Conservation (phyloP, 2,329 filamentous ascomycete species). For the Fusarium udum region DNA sequence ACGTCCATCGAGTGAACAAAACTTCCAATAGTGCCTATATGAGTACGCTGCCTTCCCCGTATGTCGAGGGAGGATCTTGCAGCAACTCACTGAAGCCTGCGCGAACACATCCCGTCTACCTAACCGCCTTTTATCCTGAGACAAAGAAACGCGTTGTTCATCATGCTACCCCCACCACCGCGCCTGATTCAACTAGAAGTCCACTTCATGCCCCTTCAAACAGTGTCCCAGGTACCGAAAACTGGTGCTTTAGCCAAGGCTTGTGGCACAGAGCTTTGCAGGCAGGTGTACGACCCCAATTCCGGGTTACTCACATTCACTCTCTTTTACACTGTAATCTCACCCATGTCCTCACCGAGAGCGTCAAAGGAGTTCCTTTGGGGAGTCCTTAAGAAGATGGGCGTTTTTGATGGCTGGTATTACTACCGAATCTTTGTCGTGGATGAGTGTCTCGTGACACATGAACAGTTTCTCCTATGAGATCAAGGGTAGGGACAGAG, state of each 20-base stretch:
- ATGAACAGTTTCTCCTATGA: background rate
- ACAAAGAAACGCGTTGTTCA: background rate
- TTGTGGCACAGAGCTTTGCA: background rate
- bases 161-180: background rate
- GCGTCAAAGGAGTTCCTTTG: background rate
- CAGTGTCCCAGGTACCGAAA: background rate
- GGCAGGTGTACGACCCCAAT: background rate
- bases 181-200: background rate
- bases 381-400: background rate
- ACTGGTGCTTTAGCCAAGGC: background rate
- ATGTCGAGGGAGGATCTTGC: accelerated
- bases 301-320: background rate
- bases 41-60: accelerated
- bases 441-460: accelerated
- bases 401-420: background rate
- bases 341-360: background rate
- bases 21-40: background rate
- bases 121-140: accelerated
- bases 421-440: background rate
- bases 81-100: too few relatives aligned
- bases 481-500: background rate
- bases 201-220: background rate
- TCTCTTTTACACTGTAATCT: background rate
- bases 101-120: background rate
- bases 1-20: accelerated